A percentile compares a stretch with the other conserved stretches of the same genome.
Conservation (phyloP, 1,284 basidiomycete species). For the Sphaerobolus stellatus region DNA sequence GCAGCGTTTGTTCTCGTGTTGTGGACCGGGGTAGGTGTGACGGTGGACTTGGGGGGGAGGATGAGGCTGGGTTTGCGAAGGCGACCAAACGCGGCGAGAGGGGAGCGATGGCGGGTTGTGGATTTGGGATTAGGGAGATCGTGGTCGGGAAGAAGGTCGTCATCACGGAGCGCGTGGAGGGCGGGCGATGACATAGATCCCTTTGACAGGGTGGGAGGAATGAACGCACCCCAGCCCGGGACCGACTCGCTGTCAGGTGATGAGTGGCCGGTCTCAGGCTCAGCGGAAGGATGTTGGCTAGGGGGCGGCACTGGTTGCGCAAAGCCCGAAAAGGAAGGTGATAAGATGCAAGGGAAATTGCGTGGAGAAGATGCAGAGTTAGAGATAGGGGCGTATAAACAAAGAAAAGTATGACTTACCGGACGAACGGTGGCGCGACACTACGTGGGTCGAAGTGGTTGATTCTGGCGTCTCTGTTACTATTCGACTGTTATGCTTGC, state of each 20-base stretch:
- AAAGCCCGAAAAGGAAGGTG: not conserved
- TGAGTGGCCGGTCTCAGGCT: conserved; percentile 29
- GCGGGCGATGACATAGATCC: conserved; percentile 73
- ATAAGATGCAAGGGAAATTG: not conserved
- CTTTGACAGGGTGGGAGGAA: conserved; percentile 61
- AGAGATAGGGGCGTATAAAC: not conserved
- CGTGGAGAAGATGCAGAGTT: not conserved
- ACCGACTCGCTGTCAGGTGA: conserved; percentile 36
- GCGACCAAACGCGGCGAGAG: conserved; percentile 12
- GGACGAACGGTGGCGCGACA: not conserved
- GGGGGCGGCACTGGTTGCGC: conserved; percentile 30
- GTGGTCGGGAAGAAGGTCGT: not conserved
- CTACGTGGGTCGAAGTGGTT: not conserved
- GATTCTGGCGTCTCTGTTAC: not conserved
- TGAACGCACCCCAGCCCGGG: conserved; percentile 55
- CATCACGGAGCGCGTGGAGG: conserved; percentile 32
- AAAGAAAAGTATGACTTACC: not conserved
- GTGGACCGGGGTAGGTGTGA: conserved; percentile 47
- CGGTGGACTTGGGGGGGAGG: conserved; percentile 33
- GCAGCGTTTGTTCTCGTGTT: too few relatives aligned
- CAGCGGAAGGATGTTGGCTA: conserved; percentile 27
- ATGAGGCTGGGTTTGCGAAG: conserved; percentile 7
- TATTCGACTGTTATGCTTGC: conserved; percentile 4
- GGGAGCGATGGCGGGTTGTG: conserved; percentile 43
- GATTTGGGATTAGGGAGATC: conserved; percentile 51